Percentiles rank a stretch among this genome's conserved stretches.
These are phyloP conservation scores for Phytophthora niederhauseri DNA, from an alignment of 352 stramenopile species.

Conservation along the genomic window DNA sequence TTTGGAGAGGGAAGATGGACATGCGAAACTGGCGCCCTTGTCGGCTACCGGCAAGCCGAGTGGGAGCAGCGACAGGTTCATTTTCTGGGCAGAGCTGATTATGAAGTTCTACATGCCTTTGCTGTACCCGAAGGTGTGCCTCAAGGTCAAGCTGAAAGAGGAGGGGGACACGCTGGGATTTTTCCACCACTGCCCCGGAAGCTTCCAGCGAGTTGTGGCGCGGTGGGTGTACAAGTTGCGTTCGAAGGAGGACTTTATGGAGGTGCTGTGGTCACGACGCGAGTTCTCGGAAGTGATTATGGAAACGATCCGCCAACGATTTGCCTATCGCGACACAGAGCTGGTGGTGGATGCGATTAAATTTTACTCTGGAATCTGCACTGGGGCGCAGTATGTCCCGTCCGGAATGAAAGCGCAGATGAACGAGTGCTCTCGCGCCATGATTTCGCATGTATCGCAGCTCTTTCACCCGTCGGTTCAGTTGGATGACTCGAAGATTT, in stretches of 20 bases:
- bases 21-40: conserved; percentile 40
- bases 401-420: conserved; percentile 84
- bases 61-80: conserved; percentile 68
- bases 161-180: conserved; percentile 81
- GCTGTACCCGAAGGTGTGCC: conserved; percentile 86
- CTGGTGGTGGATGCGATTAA: conserved; percentile 88
- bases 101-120: conserved; percentile 93
- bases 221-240: conserved; percentile 89
- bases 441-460: conserved; percentile 90
- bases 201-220: conserved; percentile 86
- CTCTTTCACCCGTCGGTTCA: conserved; percentile 88
- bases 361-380: conserved; percentile 88
- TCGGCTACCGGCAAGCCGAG: conserved; percentile 20
- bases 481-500: conserved; percentile 82
- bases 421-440: conserved; percentile 78
- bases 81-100: conserved; percentile 88
- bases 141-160: conserved; percentile 88
- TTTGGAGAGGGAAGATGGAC: conserved; percentile 68
- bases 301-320: conserved; percentile 87
- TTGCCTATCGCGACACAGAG: conserved; percentile 86
- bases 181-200: conserved; percentile 88
- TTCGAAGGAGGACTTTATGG: conserved; percentile 83
- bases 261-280: conserved; percentile 75
- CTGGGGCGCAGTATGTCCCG: conserved; percentile 71
- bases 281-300: conserved; percentile 88